phyloP scores from a whole-genome alignment of 1,284 basidiomycete species.

The Cystobasidium sp. region DNA sequence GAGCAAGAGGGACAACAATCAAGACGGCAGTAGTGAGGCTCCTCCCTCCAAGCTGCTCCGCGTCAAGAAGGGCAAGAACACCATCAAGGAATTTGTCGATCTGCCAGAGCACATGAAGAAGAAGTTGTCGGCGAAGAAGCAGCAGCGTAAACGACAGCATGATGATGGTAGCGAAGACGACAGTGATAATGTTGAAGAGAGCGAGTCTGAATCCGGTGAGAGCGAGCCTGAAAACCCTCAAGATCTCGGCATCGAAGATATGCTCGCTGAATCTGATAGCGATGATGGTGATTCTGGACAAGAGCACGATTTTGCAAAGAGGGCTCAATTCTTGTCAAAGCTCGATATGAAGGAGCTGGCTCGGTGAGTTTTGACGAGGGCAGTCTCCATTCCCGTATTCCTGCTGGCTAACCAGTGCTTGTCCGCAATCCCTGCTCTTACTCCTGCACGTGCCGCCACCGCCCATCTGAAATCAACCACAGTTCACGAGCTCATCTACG shows the following conservation, averaged over 20 bases:
- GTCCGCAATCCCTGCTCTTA: neutral
- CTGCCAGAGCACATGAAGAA: conserved; percentile 28
- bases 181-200: conserved; percentile 46
- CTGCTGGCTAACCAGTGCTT: neutral
- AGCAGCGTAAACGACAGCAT: neutral
- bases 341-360: conserved; percentile 73
- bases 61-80: conserved; percentile 40
- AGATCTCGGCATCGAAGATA: conserved; percentile 60
- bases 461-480: neutral
- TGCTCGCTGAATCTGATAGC: conserved; percentile 66
- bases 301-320: conserved; percentile 58
- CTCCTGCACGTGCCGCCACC: conserved; percentile 12
- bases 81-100: conserved; percentile 37
- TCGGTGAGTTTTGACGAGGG: too few species aligned
- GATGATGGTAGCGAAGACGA: conserved; percentile 28
- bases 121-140: neutral
- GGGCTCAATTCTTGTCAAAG: conserved; percentile 64
- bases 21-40: neutral
- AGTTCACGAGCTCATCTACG: conserved; percentile 41
- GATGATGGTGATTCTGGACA: conserved; percentile 62
- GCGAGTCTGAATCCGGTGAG: too few species aligned
- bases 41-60: conserved; percentile 9
- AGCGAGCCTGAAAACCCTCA: too few species aligned
- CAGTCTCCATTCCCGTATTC: too few species aligned
- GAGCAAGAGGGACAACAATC: neutral